Conservation (phyloP, 1,139 yeast genomes). For the Insectozyma bohioensis region DNA sequence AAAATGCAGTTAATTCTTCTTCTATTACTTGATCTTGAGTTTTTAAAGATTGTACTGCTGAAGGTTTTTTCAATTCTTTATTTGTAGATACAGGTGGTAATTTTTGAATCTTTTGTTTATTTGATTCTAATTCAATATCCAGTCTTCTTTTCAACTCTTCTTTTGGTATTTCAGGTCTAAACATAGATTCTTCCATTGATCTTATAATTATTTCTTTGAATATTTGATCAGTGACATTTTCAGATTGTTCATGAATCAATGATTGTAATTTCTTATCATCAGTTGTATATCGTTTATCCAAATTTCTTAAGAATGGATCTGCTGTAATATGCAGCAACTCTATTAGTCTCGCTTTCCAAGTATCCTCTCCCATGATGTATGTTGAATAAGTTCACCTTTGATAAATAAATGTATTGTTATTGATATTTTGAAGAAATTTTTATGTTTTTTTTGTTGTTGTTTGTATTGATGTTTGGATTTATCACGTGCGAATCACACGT, state of each 20-base stretch:
- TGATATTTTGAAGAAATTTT: too few species aligned
- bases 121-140: slow-evolving; percentile 9
- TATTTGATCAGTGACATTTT: slow-evolving; percentile 10
- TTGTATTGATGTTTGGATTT: too few species aligned
- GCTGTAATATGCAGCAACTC: slow-evolving; percentile 16
- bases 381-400: background rate
- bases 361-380: slow-evolving; percentile 2
- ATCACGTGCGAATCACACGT: too few species aligned
- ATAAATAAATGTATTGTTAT: background rate
- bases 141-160: slow-evolving; percentile 11
- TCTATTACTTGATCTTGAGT: slow-evolving; percentile 20
- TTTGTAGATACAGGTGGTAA: background rate
- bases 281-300: slow-evolving; percentile 6
- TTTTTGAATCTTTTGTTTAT: slow-evolving; percentile 3
- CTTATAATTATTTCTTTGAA: slow-evolving; percentile 14
- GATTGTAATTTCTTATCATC: slow-evolving; percentile 7
- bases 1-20: slow-evolving; percentile 24
- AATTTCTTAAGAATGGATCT: slow-evolving; percentile 15
- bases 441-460: background rate
- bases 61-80: slow-evolving; percentile 5
- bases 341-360: slow-evolving; percentile 14
- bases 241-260: slow-evolving; percentile 11
- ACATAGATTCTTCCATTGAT: slow-evolving; percentile 15
- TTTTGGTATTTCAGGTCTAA: slow-evolving; percentile 11
- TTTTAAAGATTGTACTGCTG: slow-evolving; percentile 20